Conservation (phyloP, 805 yeast species). For the Debaryomyces prosopidis region DNA sequence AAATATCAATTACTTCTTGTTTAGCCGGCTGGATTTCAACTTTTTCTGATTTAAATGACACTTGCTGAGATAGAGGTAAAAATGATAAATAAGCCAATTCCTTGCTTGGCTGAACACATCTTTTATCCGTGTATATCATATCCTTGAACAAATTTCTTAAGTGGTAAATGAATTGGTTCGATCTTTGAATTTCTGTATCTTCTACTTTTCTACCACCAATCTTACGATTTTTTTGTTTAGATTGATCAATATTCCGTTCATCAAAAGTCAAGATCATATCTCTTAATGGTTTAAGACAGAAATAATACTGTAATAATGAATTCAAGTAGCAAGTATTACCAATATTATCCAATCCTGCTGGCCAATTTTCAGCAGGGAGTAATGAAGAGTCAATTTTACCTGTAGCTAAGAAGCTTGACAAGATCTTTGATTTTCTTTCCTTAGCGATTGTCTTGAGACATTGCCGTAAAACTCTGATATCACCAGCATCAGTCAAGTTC, state of each 20-base stretch:
- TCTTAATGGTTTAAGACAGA: constrained; percentile 80
- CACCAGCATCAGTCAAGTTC: constrained; percentile 37
- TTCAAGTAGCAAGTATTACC: constrained; percentile 96
- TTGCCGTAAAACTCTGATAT: constrained; percentile 55
- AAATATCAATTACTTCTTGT: background rate
- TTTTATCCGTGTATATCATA: constrained; percentile 59
- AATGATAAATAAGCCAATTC: constrained; percentile 89
- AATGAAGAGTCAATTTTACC: constrained; percentile 63
- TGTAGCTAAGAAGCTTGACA: constrained; percentile 54
- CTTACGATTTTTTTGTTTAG: constrained; percentile 51
- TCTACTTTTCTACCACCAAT: constrained; percentile 87
- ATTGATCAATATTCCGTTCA: constrained; percentile 22
- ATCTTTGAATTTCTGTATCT: constrained; percentile 73
- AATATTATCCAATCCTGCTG: constrained; percentile 89
- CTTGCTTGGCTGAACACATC: constrained; percentile 77
- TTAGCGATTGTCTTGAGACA: constrained; percentile 59
- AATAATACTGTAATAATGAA: constrained; percentile 87
- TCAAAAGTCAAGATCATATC: constrained; percentile 61
- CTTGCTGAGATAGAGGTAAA: constrained; percentile 67
- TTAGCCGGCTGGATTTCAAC: background rate
- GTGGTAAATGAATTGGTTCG: constrained; percentile 77
- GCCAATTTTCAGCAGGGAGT: constrained; percentile 67
- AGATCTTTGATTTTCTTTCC: constrained; percentile 53
- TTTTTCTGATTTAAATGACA: constrained; percentile 46
- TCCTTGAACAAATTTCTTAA: constrained; percentile 67